Conservation (phyloP, 805 yeast genomes). For the Yarrowia sp. region DNA sequence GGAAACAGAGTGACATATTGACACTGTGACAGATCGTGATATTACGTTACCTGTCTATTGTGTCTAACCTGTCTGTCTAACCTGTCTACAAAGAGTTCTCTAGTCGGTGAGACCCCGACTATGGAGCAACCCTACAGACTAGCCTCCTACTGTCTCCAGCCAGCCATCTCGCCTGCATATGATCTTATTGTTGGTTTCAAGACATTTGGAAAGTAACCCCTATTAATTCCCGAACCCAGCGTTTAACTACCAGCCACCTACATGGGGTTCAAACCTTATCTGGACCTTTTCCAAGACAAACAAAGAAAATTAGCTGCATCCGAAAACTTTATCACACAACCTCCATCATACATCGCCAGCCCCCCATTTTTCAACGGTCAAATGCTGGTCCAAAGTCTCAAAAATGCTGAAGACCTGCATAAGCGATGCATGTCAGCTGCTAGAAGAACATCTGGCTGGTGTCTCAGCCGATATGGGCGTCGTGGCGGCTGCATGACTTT, state of each 20-base stretch:
- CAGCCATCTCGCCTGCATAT: conserved; percentile 6
- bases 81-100: too few relatives aligned
- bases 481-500: neutral
- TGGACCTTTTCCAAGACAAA: neutral
- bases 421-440: neutral
- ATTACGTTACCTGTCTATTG: too few relatives aligned
- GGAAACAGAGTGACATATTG: too few relatives aligned
- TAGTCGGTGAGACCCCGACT: too few relatives aligned
- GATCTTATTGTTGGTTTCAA: neutral
- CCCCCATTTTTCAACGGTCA: neutral
- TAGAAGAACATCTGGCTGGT: neutral
- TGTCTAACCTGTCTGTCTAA: too few relatives aligned
- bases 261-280: neutral
- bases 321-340: neutral
- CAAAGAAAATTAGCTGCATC: neutral
- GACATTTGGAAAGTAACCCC: neutral
- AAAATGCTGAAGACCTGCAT: neutral
- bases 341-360: neutral
- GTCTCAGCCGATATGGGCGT: neutral
- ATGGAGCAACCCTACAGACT: too few relatives aligned
- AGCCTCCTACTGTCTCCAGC: too few relatives aligned
- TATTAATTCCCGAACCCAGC: neutral
- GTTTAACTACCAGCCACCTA: neutral
- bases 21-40: too few relatives aligned
- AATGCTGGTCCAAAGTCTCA: neutral